Conservation (phyloP, 345 rosid genomes). For the Melastoma malabathricum region DNA sequence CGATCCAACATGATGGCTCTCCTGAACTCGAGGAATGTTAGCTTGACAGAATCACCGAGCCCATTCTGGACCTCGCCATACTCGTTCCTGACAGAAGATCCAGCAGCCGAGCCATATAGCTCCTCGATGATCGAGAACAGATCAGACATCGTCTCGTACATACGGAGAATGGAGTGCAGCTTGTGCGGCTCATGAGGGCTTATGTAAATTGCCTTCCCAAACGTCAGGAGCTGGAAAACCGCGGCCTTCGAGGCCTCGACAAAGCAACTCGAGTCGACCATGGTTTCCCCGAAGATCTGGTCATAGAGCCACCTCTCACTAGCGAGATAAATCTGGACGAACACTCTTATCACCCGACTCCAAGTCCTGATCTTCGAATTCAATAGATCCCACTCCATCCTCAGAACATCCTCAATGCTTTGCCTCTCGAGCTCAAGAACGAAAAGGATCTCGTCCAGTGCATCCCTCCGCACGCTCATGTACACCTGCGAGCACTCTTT, state of each 20-base stretch:
- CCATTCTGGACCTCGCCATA: slow-evolving; percentile 48
- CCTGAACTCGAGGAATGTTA: slow-evolving; percentile 60
- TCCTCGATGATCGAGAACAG: slow-evolving; percentile 52
- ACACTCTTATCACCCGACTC: slow-evolving; percentile 53
- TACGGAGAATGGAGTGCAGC: slow-evolving; percentile 54
- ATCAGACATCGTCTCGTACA: slow-evolving; percentile 66
- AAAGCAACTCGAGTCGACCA: slow-evolving; percentile 33
- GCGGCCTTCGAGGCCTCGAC: slow-evolving; percentile 65
- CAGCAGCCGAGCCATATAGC: slow-evolving; percentile 33
- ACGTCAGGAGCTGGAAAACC: slow-evolving; percentile 62
- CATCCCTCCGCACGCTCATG: slow-evolving; percentile 47
- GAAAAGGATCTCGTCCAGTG: slow-evolving; percentile 63
- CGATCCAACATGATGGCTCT: slow-evolving; percentile 50
- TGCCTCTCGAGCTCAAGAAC: slow-evolving; percentile 68
- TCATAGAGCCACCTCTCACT: slow-evolving; percentile 59
- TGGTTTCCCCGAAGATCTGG: slow-evolving; percentile 47
- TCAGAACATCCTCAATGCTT: slow-evolving; percentile 77
- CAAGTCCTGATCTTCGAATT: slow-evolving; percentile 82
- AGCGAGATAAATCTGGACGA: slow-evolving; percentile 53
- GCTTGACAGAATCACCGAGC: slow-evolving; percentile 46
- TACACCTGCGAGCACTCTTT: slow-evolving; percentile 71
- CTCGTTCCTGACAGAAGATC: slow-evolving; percentile 38
- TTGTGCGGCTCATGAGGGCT: slow-evolving; percentile 73
- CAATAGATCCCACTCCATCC: slow-evolving; percentile 61
- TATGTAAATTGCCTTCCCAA: slow-evolving; percentile 73